Evolutionary conservation across 768 basidiomycete species (phyloP), one percentile per base, ranked within the genome.

Genomic region (Suillus bovinus): DNA sequence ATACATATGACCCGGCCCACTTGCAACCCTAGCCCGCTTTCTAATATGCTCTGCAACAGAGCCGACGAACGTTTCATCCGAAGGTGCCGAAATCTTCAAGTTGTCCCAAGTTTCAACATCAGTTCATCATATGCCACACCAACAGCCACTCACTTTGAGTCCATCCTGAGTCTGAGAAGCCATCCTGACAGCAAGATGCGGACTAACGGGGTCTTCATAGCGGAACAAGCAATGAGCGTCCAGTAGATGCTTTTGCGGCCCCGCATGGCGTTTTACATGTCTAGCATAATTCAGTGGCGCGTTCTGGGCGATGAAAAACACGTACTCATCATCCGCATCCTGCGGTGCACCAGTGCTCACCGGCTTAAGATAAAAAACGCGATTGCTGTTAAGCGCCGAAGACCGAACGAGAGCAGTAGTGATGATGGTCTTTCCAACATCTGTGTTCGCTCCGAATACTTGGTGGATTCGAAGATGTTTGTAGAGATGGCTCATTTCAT

Each of bases 371-470:
- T 93, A 93, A 67, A 85, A 86, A 0, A 86, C 87, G 41, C 76
- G 70, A 3, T 79, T 79, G 29, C 80, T 78, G 59, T 73, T 77
- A 2, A 81, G 72, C 0, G 87, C 87, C n/a, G 92, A 91, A 0
- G 92, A 89, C 39, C 91, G 82, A 49, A 88, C 84, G 39, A 99
- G 86, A 1, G 93, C 93, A 2, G 94, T 85, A 1, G 93, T 90
- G 59, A 98, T 78, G 62, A 98, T 83, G 0, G 96, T 97, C 77
- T 99, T 98, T 31, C 96, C 96, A 56, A 98, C 95, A 74, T 94
- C 88, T 2, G 96, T 99, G 76, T 96, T 97, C 1, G 96, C 94
- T 36, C 96, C 96, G 70, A 97, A 96, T 63, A 98, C 80, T 72
- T 96, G 93, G 74, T 95, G 92, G 34, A 94, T 79, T 20, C 93